Evolutionary conservation across 2,329 filamentous ascomycete species (phyloP), one percentile per base, ranked within the genome.

Genomic region (Ophiostoma ips): DNA sequence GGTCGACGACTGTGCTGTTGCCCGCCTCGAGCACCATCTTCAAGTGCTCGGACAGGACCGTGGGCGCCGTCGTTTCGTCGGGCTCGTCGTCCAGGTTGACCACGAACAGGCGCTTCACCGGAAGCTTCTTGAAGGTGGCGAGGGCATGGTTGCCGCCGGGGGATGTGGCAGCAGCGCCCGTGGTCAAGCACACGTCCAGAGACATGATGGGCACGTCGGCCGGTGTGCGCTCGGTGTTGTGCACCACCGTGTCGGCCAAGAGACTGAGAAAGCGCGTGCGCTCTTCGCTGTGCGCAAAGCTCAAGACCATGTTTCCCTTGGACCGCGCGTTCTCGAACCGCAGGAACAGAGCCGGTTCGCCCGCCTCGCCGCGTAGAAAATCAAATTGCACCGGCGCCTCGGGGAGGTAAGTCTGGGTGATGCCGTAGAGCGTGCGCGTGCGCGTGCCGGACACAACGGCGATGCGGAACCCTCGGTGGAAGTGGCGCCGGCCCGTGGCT

Each of bases 381-480:
- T 84, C 82, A 61, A 90, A 94, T 44, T 86, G 78, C 43, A 94
- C 71, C 0, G 87, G 86, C 19, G 75, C 67, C 18, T 76, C 73
- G 5, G 80, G 76, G 13, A 75, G 70, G 43, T 89, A 75, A 13
- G 75, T 70, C 60, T 92, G 84, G 52, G 81, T 83, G 48, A 92
- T 75, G 40, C 80, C 83, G 60, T 83, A 88, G 34, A 94, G 68
- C 1, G 83, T 84, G 61, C 89, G 87, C 48, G 80, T 85, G 53
- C 76, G 80, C 2, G 86, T 77, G 9, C 83, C 84, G 0, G 88
- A 94, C 33, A 89, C 77, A 15, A 94, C 74, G 9, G 84, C 77
- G 44, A 95, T 68, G 19, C 89, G 79, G 66, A 83, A 92, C 0
- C 89, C 88, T 38, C 83, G 76, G 62, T 95, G 88, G 59, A 83